Evolutionary conservation across 768 basidiomycete species (phyloP).

Genomic region (Psilocybe cyanescens): DNA sequence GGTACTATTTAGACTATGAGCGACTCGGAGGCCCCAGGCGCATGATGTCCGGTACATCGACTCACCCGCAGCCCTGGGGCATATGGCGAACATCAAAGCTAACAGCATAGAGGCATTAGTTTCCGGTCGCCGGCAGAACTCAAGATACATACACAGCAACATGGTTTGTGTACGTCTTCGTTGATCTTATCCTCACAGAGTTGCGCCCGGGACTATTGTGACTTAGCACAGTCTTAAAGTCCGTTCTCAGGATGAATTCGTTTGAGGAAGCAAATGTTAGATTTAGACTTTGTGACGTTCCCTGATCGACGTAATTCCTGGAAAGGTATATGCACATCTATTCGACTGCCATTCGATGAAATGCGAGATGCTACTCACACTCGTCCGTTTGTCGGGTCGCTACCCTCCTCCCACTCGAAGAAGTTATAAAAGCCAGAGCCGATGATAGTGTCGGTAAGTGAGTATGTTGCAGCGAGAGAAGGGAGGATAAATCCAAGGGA

Average conservation of each 20-base stretch:
- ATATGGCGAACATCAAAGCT: slow-evolving; percentile 39
- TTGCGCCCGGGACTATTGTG: slow-evolving; percentile 51
- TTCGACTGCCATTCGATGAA: not conserved
- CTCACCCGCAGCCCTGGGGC: slow-evolving; percentile 37
- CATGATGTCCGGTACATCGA: not conserved
- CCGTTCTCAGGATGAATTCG: slow-evolving; percentile 57
- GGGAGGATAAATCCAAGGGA: not conserved
- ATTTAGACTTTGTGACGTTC: slow-evolving; percentile 48
- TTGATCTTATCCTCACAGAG: slow-evolving; percentile 56
- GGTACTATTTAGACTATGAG: slow-evolving; percentile 22
- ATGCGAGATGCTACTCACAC: slow-evolving; percentile 47
- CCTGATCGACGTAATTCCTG: slow-evolving; percentile 43
- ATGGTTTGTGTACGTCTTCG: slow-evolving; percentile 52
- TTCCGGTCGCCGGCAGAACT: not conserved
- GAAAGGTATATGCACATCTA: not conserved
- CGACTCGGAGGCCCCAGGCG: too few species aligned
- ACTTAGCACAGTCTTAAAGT: slow-evolving; percentile 46
- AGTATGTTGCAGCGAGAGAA: slow-evolving; percentile 39
- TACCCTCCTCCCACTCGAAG: slow-evolving; percentile 51
- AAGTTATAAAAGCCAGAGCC: slow-evolving; percentile 50
- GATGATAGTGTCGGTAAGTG: slow-evolving; percentile 42
- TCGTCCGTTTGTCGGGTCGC: slow-evolving; percentile 63
- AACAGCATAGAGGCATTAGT: not conserved
- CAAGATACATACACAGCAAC: slow-evolving; percentile 48
- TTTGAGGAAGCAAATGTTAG: slow-evolving; percentile 54